Base-by-base conservation (phyloP, 768 basidiomycete species). In the Tremella mesenterica region DNA sequence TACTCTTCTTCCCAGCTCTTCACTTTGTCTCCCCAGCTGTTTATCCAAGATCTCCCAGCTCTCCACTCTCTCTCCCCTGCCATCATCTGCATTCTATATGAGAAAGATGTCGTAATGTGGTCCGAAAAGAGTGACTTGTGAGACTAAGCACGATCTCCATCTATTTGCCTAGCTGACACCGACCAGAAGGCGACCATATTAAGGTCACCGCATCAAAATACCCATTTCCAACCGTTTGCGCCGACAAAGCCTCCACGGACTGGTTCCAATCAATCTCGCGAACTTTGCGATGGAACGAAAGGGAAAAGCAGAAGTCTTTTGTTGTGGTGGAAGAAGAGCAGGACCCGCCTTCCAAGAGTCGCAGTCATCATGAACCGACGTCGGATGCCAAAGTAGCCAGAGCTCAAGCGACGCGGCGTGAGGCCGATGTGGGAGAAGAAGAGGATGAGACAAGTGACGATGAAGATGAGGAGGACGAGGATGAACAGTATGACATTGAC, bases 181-280 rank as follows among this genome's bases (percentile, higher is more conserved):
- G 2, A 58, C 31, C 76, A 96, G 92, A 97, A 84, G 95, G 95
- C 36, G 95, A 99, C 67, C 93, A 97, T 70, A 96, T 99, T 77
- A 97, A 93, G 76, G 85, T 99, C 53, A 91, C 87, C 0, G 93
- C 95, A 0, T 95, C 91, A 1, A 88, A 85, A 69, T 99, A 88
- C 72, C 95, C 95, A 4, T 97, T 97, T 79, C 95, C 95, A 6
- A 97, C 95, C 2, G 91, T 99, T 5, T 97, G 93, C 66, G 90
- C 89, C 6, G 88, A 95, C 70, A 95, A 92, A 58, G 92, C 95
- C 70, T 95, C 91, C 18, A 88, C 88, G 2, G 95, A 99, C 69
- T 99, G 95, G 95, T 97, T 99, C 82, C 84, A 89, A 57, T 81
- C 93, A 3, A 97, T 99, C 58, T 88, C 89, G 30, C 81, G 95